These are phyloP conservation scores for Macrophomina phaseolina DNA, from an alignment of 2,329 filamentous ascomycete genomes.

Conservation along the genomic window DNA sequence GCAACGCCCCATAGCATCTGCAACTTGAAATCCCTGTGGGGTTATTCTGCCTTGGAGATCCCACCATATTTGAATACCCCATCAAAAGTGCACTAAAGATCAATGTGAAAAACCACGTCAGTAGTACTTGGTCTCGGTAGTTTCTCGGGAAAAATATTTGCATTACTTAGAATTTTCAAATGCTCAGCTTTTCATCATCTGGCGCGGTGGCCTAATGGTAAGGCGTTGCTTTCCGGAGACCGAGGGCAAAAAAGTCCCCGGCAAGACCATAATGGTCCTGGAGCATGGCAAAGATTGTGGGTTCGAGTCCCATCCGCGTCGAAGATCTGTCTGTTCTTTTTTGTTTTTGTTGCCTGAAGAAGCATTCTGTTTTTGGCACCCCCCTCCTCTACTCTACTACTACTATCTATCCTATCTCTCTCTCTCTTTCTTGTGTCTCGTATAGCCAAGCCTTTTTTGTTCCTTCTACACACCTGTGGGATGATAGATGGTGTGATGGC, in stretches of 20 bases:
- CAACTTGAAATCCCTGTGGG: too few species aligned
- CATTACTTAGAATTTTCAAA: neutral
- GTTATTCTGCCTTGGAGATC: too few species aligned
- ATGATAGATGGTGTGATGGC: neutral
- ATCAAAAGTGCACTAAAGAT: too few species aligned
- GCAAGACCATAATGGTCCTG: neutral
- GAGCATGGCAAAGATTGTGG: slow-evolving; percentile 28
- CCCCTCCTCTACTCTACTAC: too few species aligned
- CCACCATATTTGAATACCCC: too few species aligned
- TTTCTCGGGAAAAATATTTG: neutral
- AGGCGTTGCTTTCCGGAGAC: slow-evolving; percentile 31
- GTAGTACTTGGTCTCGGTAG: neutral
- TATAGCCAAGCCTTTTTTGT: too few species aligned
- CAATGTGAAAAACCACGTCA: too few species aligned
- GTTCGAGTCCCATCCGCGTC: slow-evolving; percentile 29
- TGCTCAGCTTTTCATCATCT: neutral
- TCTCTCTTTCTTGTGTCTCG: too few species aligned
- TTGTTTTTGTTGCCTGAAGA: neutral
- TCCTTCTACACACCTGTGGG: too few species aligned
- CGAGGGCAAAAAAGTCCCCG: too few species aligned
- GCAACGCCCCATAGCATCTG: too few species aligned
- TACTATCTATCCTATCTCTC: too few species aligned
- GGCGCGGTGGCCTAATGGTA: slow-evolving; percentile 43
- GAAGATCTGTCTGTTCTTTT: neutral
- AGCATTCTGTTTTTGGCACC: neutral